Evolutionary conservation across 805 yeast genomes (phyloP).

Genomic region (Torulaspora gathmanii): DNA sequence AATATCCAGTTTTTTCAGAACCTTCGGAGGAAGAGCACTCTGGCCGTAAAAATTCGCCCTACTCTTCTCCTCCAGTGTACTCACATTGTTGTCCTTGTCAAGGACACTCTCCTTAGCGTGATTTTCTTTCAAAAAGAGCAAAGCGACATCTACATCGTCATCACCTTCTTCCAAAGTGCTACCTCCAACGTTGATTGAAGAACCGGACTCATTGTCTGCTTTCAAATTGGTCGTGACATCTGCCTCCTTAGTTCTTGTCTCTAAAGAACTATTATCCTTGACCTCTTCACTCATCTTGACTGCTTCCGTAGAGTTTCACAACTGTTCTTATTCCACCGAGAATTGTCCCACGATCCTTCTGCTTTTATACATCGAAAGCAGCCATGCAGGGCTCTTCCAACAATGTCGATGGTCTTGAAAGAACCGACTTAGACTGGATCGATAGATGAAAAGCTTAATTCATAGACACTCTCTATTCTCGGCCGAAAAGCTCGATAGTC

Average conservation of each 20-base stretch:
- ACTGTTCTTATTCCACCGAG: too few species aligned
- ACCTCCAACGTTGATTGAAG: conserved; percentile 3
- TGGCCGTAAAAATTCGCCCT: conserved; percentile 26
- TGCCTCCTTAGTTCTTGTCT: not conserved
- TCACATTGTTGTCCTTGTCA: conserved; percentile 7
- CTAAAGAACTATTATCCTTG: conserved; percentile 1
- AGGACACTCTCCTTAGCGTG: conserved; percentile 17
- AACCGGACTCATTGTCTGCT: conserved; percentile 6
- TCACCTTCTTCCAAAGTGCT: conserved; percentile 1
- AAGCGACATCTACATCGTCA: conserved; percentile 26
- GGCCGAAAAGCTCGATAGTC: conserved; percentile 1
- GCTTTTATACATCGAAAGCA: not conserved
- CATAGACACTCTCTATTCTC: not conserved
- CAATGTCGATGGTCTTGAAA: not conserved
- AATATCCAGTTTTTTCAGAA: conserved; percentile 42
- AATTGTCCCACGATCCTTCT: not conserved
- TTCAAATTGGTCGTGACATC: conserved; percentile 5
- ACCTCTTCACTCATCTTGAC: not conserved
- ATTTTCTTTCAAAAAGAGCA: conserved; percentile 19
- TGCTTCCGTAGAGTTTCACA: too few species aligned
- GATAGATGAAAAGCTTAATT: too few species aligned
- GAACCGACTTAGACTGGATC: not conserved
- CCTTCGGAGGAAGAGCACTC: conserved; percentile 19
- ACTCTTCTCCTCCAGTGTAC: not conserved
- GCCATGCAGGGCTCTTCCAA: not conserved